Evolutionary conservation across 306 rosid species (phyloP), one percentile per base, ranked within the genome.

Genomic region (Malus orientalis): DNA sequence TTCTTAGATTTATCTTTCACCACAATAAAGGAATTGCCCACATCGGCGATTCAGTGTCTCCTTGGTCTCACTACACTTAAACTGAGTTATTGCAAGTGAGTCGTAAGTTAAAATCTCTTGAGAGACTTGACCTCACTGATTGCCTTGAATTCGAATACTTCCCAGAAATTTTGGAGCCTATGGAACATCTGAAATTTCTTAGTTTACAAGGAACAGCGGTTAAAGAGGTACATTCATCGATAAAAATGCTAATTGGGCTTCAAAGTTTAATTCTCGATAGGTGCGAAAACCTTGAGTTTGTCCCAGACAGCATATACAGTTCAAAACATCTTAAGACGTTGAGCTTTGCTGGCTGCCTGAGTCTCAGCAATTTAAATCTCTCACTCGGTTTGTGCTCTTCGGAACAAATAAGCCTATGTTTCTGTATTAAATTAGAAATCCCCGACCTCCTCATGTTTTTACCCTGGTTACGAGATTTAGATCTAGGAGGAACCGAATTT

Each of bases 161-260:
- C 53, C 77, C 77, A 36, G 69, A 58, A 40, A 42, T 73, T 16
- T 59, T 55, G 55, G 77, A 73, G 67, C 77, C 69, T 13, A 23
- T 67, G 73, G 8, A 38, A 9, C 5, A 9, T 23, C 45, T 76
- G 29, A 0, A 0, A 15, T 11, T 1, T 53, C 70, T 63, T 63
- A 29, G 4, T 27, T 5, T 74, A 29, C 8, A 10, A 22, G 15
- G 20, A 55, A 55, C 60, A 4, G 64, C 15, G 29, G 38, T 75
- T 32, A 29, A 20, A 75, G 4, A 29, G 64, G 11, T 78, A 20
- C 70, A 60, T 22, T 5, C 30, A 3, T 18, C 62, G 0, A 78
- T 78, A 32, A 64, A 13, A 60, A 69, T 53, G 6, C 25, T 66
- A 6, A 11, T 9, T 53, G 66, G 11, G 55, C 29, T 76, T 55